Base-by-base conservation (phyloP, 108 stramenopile species). In the Nitzschia palea region DNA sequence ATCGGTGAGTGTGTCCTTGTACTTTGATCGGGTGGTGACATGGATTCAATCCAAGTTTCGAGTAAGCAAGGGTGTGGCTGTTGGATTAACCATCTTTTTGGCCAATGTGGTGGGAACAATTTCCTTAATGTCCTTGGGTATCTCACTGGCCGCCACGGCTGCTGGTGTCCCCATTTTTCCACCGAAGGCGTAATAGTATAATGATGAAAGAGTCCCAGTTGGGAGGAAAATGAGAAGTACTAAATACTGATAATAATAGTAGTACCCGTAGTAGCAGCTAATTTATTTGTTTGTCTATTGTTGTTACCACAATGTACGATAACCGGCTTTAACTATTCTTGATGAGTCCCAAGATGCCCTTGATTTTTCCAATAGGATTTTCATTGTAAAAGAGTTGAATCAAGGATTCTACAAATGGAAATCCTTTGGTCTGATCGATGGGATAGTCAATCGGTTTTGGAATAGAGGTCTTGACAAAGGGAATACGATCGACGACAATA, bases 361-460 rank as follows among this genome's bases (percentile, higher is more conserved):
- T 80, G 44, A 93, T 45, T 64, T 95, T 95, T 17, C 67, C 67
- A 51, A 86, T 44, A 20, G 81, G 18, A 56, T 74, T 86, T 59
- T 93, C 84, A 32, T 80, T 83, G 77, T 95, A 95, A 59, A 95
- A 88, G 30, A 95, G 34, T 55, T 88, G 79, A 27, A 95, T 73
- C 42, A 95, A 64, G 9, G 83, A 76, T 44, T 78, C 80, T 12
- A 84, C 80, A 74, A 95, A 94, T 3, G 73, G 77, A 68, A 91
- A 81, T 26, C 90, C 90, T 62, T 86, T 78, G 28, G 60, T 61
- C 25, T 70, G 77, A 66, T 93, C 62, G 78, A 95, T 90, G n/a
- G 96, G 91, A 66, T 94, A 92, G 51, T 92, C 79, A 55, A 95
- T 86, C 10, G 87, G 74, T 4, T 76, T 58, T 6, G 98, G 98